phyloP scores from a whole-genome alignment of 371 early-diverging fungal species.

The Basidiobolus meristosporus region DNA sequence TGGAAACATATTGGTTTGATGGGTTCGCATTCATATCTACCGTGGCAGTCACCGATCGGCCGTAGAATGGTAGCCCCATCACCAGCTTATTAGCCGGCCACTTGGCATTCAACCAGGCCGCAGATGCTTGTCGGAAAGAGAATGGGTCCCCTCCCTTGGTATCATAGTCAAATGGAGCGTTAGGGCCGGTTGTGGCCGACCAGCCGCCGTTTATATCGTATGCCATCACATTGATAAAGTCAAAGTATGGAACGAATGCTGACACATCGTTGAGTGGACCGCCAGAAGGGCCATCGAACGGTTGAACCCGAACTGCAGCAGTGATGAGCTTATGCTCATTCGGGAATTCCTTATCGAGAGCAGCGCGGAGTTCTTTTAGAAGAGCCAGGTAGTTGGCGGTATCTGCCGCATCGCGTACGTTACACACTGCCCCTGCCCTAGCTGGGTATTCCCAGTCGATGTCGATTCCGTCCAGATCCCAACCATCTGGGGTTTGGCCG shows the following conservation, averaged over 20 bases:
- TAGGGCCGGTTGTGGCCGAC: slow-evolving; percentile 30
- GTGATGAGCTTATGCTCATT: slow-evolving; percentile 35
- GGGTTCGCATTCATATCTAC: neutral
- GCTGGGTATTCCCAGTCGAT: slow-evolving; percentile 71
- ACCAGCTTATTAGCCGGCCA: slow-evolving; percentile 32
- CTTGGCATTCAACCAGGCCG: slow-evolving; percentile 27
- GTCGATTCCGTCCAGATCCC: slow-evolving; percentile 7
- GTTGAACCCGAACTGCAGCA: slow-evolving; percentile 44
- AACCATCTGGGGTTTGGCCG: slow-evolving; percentile 1
- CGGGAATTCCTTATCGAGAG: no score
- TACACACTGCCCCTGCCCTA: slow-evolving; percentile 35
- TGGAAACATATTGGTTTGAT: slow-evolving; percentile 3
- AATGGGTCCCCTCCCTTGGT: slow-evolving; percentile 1
- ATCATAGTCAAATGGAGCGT: slow-evolving; percentile 24
- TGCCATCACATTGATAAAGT: slow-evolving; percentile 34
- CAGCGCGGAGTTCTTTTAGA: slow-evolving; percentile 36
- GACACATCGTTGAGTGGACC: slow-evolving; percentile 30
- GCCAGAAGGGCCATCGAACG: slow-evolving; percentile 30
- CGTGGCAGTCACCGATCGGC: slow-evolving; percentile 17
- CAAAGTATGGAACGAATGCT: slow-evolving; percentile 34
- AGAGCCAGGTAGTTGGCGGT: slow-evolving; percentile 32
- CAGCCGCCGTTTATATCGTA: slow-evolving; percentile 24
- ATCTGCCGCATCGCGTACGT: slow-evolving; percentile 23
- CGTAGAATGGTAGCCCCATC: slow-evolving; percentile 36
- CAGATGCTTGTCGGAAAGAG: slow-evolving; percentile 9